Evolutionary conservation across 345 rosid genomes (phyloP).

Genomic region (Litchi chinensis): DNA sequence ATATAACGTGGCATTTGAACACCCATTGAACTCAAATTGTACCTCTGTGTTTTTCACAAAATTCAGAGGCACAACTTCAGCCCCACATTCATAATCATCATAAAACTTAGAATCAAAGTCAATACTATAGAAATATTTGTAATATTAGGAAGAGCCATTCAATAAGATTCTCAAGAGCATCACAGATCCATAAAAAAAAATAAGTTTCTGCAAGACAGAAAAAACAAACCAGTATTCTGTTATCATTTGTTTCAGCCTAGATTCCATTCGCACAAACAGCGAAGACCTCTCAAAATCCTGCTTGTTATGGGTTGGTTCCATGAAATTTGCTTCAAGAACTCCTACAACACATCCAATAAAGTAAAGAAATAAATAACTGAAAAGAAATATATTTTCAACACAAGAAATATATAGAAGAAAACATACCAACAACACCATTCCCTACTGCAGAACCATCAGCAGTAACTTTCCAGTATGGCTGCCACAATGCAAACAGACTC

Average conservation of each 20-base stretch:
- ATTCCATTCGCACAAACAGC: conserved; percentile 67
- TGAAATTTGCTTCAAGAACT: conserved; percentile 93
- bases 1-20: background rate
- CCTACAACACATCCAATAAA: conserved; percentile 49
- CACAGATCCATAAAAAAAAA: background rate
- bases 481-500: conserved; percentile 30
- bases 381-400: conserved; percentile 16
- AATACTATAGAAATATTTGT: background rate
- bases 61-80: background rate
- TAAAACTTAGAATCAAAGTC: background rate
- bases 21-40: background rate
- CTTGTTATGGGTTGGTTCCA: conserved; percentile 97
- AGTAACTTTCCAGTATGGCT: conserved; percentile 96
- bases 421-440: conserved; percentile 77
- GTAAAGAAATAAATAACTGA: conserved; percentile 21
- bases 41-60: background rate
- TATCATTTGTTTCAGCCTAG: conserved; percentile 67
- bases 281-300: conserved; percentile 97
- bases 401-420: conserved; percentile 19
- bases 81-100: background rate
- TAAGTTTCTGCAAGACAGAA: conserved; percentile 3
- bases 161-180: background rate
- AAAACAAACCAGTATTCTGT: conserved; percentile 73
- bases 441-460: conserved; percentile 54
- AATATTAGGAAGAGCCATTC: background rate